phyloP scores from a whole-genome alignment of 768 basidiomycete genomes.

The Termitomyces sp. region DNA sequence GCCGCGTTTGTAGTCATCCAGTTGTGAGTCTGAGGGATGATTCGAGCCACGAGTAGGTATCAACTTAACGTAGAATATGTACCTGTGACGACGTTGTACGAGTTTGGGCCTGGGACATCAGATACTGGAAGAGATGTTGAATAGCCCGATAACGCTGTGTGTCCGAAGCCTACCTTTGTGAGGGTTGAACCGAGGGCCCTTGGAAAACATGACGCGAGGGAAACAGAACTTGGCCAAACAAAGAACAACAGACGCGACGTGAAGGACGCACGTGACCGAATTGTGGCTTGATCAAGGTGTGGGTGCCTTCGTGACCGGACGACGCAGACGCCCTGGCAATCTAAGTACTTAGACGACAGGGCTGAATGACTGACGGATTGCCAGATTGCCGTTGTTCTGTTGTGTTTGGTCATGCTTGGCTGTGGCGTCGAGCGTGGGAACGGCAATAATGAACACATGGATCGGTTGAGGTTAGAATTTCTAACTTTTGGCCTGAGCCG shows the following conservation, averaged over 20 bases:
- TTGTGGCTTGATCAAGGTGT: background rate
- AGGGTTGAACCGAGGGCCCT: constrained; percentile 43
- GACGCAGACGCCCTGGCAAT: too few relatives aligned
- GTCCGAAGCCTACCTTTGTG: constrained; percentile 29
- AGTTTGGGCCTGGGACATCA: constrained; percentile 51
- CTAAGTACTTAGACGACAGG: too few relatives aligned
- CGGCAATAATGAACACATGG: constrained; percentile 12
- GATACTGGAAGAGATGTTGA: constrained; percentile 29
- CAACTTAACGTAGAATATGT: background rate
- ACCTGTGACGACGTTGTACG: constrained; percentile 45
- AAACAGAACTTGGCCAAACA: constrained; percentile 13
- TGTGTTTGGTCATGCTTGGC: constrained; percentile 13
- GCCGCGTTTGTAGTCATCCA: constrained; percentile 54
- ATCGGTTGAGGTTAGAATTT: constrained; percentile 15
- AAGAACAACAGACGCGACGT: constrained; percentile 16
- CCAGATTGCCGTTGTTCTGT: background rate
- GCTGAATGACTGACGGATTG: too few relatives aligned
- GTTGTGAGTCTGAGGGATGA: constrained; percentile 33
- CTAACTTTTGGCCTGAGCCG: constrained; percentile 6
- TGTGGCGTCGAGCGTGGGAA: constrained; percentile 16
- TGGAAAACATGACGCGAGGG: constrained; percentile 39
- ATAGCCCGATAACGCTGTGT: background rate
- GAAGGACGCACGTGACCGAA: constrained; percentile 15
- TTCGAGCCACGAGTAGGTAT: background rate
- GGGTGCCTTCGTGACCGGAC: too few relatives aligned